Conservation (phyloP, 805 yeast species). For the Pichia nanzhaoensis region DNA sequence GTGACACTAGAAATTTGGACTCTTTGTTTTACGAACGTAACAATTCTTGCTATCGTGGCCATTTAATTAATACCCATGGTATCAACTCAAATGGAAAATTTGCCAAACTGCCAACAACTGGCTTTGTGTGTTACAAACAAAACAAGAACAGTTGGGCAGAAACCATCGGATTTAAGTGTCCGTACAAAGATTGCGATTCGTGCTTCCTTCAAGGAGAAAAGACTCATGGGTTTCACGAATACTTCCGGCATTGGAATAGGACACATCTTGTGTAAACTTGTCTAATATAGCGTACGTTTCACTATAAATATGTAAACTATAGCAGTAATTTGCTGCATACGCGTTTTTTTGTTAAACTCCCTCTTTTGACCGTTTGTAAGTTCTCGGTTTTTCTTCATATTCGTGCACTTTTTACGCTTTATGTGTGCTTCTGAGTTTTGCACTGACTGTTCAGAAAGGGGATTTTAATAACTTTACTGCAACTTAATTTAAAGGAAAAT, state of each 20-base stretch:
- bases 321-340: not conserved
- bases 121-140: slow-evolving; percentile 9
- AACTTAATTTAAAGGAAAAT: not conserved
- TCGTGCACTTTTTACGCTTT: too few species aligned
- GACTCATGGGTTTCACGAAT: slow-evolving; percentile 15
- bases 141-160: slow-evolving; percentile 10
- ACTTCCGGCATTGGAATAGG: slow-evolving; percentile 13
- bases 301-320: not conserved
- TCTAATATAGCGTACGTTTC: too few species aligned
- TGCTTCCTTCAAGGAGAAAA: slow-evolving; percentile 12
- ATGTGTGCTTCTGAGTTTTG: too few species aligned
- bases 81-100: slow-evolving; percentile 11
- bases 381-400: not conserved
- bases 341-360: too few species aligned
- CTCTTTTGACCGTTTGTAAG: too few species aligned
- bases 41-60: slow-evolving; percentile 17
- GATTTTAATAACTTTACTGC: too few species aligned
- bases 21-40: slow-evolving; percentile 14
- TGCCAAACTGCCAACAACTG: slow-evolving; percentile 8
- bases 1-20: slow-evolving; percentile 1
- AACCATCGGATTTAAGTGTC: slow-evolving; percentile 7
- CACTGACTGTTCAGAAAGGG: not conserved
- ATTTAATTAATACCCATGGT: slow-evolving; percentile 16
- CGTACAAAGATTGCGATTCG: slow-evolving; percentile 6
- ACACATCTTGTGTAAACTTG: slow-evolving; percentile 4